A percentile compares a stretch with the other conserved stretches of the same genome.
phyloP scores from a whole-genome alignment of 2,329 filamentous ascomycete genomes.

The Aspergillus oerlinghausenensis region DNA sequence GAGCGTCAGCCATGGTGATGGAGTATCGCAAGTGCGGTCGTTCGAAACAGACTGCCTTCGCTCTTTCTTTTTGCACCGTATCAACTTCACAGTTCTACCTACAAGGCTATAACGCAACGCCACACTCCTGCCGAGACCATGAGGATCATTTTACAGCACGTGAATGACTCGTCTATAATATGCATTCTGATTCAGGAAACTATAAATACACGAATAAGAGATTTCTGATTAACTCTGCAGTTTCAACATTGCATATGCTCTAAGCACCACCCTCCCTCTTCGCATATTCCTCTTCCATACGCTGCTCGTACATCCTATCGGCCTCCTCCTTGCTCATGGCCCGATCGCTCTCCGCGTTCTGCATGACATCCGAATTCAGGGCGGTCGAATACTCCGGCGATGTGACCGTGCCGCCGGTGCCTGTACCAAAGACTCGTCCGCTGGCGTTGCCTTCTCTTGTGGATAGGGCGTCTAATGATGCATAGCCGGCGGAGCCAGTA shows the following conservation, averaged over 20 bases:
- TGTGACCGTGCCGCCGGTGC: constrained; percentile 14
- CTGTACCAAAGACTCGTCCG: constrained; percentile 11
- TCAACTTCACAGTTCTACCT: neutral
- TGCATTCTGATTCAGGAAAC: neutral
- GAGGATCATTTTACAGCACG: neutral
- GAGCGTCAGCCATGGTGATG: neutral
- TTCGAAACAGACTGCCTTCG: constrained; percentile 8
- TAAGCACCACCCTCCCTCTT: constrained; percentile 43
- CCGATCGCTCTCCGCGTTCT: constrained; percentile 15
- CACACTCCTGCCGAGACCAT: neutral
- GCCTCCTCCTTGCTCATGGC: constrained; percentile 40
- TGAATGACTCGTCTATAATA: neutral
- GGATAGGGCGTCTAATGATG: constrained; percentile 11
- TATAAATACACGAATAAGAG: neutral
- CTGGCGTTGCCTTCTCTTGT: constrained; percentile 9
- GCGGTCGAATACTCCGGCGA: constrained; percentile 13
- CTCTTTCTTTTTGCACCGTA: neutral
- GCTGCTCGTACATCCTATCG: constrained; percentile 42
- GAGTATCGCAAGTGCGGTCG: neutral
- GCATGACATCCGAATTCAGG: constrained; percentile 9
- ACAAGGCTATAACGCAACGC: neutral
- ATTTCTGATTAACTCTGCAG: neutral
- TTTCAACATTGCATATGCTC: neutral
- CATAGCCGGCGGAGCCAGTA: constrained; percentile 15
- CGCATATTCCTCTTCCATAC: constrained; percentile 46